Evolutionary conservation across 2,329 filamentous ascomycete genomes (phyloP).

Genomic region (Fusarium ambrosium): DNA sequence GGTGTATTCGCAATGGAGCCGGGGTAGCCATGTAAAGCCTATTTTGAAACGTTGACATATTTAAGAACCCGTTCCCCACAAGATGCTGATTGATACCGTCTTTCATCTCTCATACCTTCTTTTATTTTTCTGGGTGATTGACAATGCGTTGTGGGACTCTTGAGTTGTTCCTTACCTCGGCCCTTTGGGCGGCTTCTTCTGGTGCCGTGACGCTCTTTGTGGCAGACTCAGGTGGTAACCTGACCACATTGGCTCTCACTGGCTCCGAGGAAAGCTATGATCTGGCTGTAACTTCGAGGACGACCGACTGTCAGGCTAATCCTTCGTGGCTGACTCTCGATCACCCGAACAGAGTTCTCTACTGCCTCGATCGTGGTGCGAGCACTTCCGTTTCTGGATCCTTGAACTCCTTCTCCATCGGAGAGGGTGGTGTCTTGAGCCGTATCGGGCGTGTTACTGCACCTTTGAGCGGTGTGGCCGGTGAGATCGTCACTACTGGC

Average conservation of each 20-base stretch:
- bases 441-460: constrained; percentile 32
- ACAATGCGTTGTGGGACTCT: background rate
- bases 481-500: constrained; percentile 29
- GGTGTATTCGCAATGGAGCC: background rate
- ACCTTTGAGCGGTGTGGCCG: constrained; percentile 31
- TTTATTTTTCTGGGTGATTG: background rate
- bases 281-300: constrained; percentile 23
- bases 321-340: constrained; percentile 41
- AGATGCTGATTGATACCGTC: background rate
- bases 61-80: background rate
- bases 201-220: constrained; percentile 40
- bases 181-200: constrained; percentile 8
- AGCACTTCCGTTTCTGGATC: constrained; percentile 26
- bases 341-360: constrained; percentile 29
- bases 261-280: background rate
- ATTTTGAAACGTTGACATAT: constrained; percentile 1
- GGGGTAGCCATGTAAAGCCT: background rate
- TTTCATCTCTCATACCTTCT: background rate
- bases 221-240: constrained; percentile 38
- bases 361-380: constrained; percentile 39
- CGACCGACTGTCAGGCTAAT: constrained; percentile 30
- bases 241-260: constrained; percentile 36
- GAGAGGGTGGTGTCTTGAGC: constrained; percentile 17
- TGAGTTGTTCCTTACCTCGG: constrained; percentile 4
- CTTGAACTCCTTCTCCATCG: constrained; percentile 40